phyloP scores from a whole-genome alignment of 2,329 filamentous ascomycete genomes.

The Didymella glomerata region DNA sequence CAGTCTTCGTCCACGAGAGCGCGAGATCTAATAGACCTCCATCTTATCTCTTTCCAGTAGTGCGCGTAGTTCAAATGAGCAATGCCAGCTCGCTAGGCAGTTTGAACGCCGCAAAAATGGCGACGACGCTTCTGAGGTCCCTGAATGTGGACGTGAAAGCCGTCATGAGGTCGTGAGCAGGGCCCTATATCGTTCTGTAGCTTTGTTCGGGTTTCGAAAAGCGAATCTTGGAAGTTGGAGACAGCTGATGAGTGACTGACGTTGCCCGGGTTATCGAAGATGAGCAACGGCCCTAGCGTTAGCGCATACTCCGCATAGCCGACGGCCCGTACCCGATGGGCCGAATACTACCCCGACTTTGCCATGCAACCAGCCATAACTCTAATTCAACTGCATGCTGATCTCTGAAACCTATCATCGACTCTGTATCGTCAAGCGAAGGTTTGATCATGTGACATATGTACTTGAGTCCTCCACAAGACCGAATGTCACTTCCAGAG shows the following conservation, averaged over 20 bases:
- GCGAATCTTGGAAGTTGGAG: neutral
- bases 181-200: too few relatives aligned
- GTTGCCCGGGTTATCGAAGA: conserved; percentile 4
- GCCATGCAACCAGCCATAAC: conserved; percentile 18
- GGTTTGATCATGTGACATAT: neutral
- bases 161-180: neutral
- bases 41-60: conserved; percentile 23
- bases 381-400: conserved; percentile 21
- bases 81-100: conserved; percentile 30
- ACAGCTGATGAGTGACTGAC: conserved; percentile 8
- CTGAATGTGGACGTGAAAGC: conserved; percentile 7
- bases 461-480: neutral
- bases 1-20: conserved; percentile 18
- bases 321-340: conserved; percentile 23
- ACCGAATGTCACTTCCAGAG: neutral
- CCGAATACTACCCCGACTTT: conserved; percentile 15
- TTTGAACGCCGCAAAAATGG: conserved; percentile 18
- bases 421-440: too few relatives aligned
- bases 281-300: conserved; percentile 8
- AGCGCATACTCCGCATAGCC: conserved; percentile 13
- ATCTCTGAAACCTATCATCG: neutral
- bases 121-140: conserved; percentile 8
- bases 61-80: conserved; percentile 26
- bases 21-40: neutral
- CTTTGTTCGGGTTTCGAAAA: neutral